A percentile compares a stretch with the other conserved stretches of the same genome.
Conservation (phyloP, 441 rosid species). For the Pelargonium citronellum region DNA sequence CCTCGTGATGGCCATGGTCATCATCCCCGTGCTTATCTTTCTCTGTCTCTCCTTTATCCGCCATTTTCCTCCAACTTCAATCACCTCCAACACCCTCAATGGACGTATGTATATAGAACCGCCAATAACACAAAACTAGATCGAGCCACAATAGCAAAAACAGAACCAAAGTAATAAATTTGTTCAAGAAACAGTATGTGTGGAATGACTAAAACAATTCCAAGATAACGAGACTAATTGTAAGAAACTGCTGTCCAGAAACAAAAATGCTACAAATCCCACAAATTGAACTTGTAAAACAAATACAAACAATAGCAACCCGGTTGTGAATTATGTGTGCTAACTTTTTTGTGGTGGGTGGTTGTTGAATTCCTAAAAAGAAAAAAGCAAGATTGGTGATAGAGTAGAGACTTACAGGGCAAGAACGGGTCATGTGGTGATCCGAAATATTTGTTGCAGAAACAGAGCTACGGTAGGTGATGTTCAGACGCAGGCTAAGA, state of each 20-base stretch:
- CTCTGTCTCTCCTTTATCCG: conserved; percentile 34
- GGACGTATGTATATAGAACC: neutral
- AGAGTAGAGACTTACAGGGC: too few species aligned
- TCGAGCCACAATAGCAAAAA: too few species aligned
- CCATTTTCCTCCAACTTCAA: conserved; percentile 41
- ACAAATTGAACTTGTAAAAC: too few species aligned
- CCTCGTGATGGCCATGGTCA: neutral
- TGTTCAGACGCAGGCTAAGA: too few species aligned
- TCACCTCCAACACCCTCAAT: conserved; percentile 53
- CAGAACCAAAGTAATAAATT: neutral
- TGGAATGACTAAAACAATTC: neutral
- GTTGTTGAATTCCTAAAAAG: conserved; percentile 20
- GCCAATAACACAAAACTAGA: too few species aligned
- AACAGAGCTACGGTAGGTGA: too few species aligned
- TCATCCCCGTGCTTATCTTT: conserved; percentile 7
- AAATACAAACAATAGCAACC: too few species aligned
- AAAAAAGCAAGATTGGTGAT: too few species aligned
- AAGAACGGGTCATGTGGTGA: conserved; percentile 60
- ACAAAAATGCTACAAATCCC: too few species aligned
- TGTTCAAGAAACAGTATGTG: too few species aligned
- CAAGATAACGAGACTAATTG: neutral
- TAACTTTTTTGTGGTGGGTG: conserved; percentile 18
- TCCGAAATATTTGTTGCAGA: conserved; percentile 33
- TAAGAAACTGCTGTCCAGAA: too few species aligned
- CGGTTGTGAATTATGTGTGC: neutral